Percentiles rank a stretch among this genome's conserved stretches.
Evolutionary conservation across 2,329 filamentous ascomycete genomes (phyloP).

Genomic region (Geoglossum cookeanum): DNA sequence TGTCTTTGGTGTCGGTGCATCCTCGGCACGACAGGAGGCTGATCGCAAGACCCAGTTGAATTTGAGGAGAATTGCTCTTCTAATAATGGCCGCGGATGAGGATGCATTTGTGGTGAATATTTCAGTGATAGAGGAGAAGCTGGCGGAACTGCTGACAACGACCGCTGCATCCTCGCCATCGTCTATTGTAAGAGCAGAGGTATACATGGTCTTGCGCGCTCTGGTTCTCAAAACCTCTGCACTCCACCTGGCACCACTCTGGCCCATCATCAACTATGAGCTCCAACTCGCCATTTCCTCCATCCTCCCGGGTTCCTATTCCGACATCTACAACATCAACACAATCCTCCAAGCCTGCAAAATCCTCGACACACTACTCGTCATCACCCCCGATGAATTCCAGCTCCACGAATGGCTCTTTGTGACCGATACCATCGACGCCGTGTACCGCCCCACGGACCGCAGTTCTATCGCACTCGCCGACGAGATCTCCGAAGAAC

Average conservation of each 20-base stretch:
- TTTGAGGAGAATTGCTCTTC: conserved; percentile 59
- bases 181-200: conserved; percentile 68
- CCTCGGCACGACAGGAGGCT: conserved; percentile 81
- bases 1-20: conserved; percentile 94
- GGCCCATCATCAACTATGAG: conserved; percentile 79
- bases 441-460: conserved; percentile 60
- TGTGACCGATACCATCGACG: conserved; percentile 90
- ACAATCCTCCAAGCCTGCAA: conserved; percentile 84
- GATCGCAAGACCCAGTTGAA: conserved; percentile 86
- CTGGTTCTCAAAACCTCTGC: conserved; percentile 61
- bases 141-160: conserved; percentile 70
- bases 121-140: conserved; percentile 53
- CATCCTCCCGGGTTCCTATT: conserved; percentile 47
- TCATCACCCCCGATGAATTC: conserved; percentile 81
- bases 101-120: conserved; percentile 71
- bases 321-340: conserved; percentile 57
- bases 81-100: conserved; percentile 56
- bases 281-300: conserved; percentile 63
- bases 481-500: conserved; percentile 65
- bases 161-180: conserved; percentile 82
- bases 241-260: conserved; percentile 64
- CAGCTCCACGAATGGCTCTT: conserved; percentile 98
- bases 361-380: conserved; percentile 72
- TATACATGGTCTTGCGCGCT: conserved; percentile 74
- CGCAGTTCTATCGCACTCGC: conserved; percentile 57